Evolutionary conservation across 208 protist genomes (phyloP).

Genomic region (Acanthamoeba lenticulata): DNA sequence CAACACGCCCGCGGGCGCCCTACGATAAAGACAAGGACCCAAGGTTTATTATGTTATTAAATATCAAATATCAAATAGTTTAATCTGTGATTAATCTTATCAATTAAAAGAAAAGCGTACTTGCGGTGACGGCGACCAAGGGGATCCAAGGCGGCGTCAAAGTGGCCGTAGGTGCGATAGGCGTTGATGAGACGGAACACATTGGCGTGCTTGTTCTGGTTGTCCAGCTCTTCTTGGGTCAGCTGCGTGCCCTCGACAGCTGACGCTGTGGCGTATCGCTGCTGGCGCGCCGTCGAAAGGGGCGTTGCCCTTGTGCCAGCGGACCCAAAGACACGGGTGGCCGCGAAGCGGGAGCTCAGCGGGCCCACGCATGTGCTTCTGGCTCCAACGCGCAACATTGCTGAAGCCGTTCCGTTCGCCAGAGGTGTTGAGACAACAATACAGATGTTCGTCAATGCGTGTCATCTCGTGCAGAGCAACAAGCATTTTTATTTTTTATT

Average conservation of each 20-base stretch:
- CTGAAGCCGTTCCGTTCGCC: too few species aligned
- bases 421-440: too few species aligned
- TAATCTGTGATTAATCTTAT: too few species aligned
- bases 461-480: too few species aligned
- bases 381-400: neutral
- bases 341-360: neutral
- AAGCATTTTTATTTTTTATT: too few species aligned
- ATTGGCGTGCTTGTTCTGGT: constrained; percentile 36
- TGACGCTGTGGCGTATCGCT: neutral
- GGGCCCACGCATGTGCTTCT: neutral
- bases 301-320: too few species aligned
- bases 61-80: too few species aligned
- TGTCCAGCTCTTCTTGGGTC: constrained; percentile 13
- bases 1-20: neutral
- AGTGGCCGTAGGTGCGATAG: constrained; percentile 76
- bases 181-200: constrained; percentile 69
- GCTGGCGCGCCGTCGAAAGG: neutral
- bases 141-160: constrained; percentile 76
- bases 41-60: neutral
- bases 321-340: neutral
- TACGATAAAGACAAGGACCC: neutral
- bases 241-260: neutral
- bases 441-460: too few species aligned
- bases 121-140: neutral
- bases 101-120: neutral